phyloP scores from a whole-genome alignment of 495 filamentous ascomycete genomes.

The Saxophila tyrrhenica region DNA sequence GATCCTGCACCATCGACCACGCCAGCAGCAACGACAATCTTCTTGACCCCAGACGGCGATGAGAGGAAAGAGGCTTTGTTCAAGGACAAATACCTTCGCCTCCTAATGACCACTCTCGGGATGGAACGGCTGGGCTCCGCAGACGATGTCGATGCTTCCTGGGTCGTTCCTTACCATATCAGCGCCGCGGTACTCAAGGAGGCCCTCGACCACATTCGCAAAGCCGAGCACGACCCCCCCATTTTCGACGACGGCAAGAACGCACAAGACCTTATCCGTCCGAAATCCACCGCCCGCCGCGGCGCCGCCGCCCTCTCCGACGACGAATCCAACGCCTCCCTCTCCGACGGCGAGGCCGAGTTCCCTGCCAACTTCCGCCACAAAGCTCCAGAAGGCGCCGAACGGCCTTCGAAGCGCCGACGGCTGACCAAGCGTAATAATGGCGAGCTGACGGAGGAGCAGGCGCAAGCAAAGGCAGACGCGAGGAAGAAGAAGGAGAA shows the following conservation, averaged over 20 bases:
- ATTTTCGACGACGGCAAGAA: conserved; percentile 56
- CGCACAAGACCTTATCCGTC: conserved; percentile 65
- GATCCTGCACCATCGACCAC: conserved; percentile 16
- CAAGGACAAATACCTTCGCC: conserved; percentile 78
- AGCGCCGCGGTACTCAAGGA: conserved; percentile 52
- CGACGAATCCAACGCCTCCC: conserved; percentile 30
- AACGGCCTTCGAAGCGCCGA: conserved; percentile 43
- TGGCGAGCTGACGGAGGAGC: conserved; percentile 35
- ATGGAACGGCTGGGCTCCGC: conserved; percentile 55
- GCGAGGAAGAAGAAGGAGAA: conserved; percentile 26
- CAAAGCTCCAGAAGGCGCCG: conserved; percentile 34
- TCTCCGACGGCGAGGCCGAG: conserved; percentile 35
- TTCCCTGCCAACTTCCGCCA: conserved; percentile 64
- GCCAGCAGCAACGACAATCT: conserved; percentile 30
- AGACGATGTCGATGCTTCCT: conserved; percentile 63
- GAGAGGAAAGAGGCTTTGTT: conserved; percentile 63
- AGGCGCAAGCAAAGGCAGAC: conserved; percentile 36
- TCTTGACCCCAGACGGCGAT: conserved; percentile 58
- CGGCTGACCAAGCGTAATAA: conserved; percentile 31
- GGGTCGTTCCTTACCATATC: conserved; percentile 63
- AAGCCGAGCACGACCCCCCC: conserved; percentile 60
- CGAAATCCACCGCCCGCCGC: conserved; percentile 47
- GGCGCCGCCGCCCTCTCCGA: conserved; percentile 43
- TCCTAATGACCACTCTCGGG: conserved; percentile 68
- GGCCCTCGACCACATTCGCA: conserved; percentile 50